Evolutionary conservation across 1,284 basidiomycete species (phyloP).

Genomic region (Boletus nobilissimus): DNA sequence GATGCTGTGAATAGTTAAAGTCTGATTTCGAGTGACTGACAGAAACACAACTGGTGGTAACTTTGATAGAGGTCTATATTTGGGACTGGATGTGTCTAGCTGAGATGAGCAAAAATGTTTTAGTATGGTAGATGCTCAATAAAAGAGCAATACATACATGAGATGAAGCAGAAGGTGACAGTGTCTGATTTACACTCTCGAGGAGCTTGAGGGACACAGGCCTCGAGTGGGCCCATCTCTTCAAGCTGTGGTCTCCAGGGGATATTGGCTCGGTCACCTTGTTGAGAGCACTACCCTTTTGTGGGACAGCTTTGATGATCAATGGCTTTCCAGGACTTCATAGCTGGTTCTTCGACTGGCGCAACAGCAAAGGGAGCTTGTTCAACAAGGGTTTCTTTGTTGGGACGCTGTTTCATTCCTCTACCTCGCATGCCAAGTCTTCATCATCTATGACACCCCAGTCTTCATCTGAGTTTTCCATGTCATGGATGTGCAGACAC

Average conservation of each 20-base stretch:
- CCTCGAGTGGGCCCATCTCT: conserved; percentile 73
- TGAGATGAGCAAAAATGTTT: conserved; percentile 22
- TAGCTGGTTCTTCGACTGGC: conserved; percentile 42
- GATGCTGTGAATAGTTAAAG: conserved; percentile 9
- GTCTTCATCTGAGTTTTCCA: conserved; percentile 57
- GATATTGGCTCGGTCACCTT: conserved; percentile 76
- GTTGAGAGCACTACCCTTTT: conserved; percentile 52
- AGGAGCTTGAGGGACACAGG: conserved; percentile 74
- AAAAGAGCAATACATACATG: conserved; percentile 49
- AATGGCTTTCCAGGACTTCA: conserved; percentile 42
- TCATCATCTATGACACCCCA: no score
- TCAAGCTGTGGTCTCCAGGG: conserved; percentile 76
- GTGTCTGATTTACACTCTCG: conserved; percentile 57
- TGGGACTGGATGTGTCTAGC: conserved; percentile 34
- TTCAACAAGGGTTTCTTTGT: conserved; percentile 39
- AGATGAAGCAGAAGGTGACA: conserved; percentile 51
- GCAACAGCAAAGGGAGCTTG: conserved; percentile 39
- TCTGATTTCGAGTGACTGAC: conserved; percentile 41
- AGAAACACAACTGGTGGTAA: conserved; percentile 48
- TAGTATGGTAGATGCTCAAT: conserved; percentile 6
- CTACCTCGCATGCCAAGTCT: conserved; percentile 61
- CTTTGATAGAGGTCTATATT: conserved; percentile 27
- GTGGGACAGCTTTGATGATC: conserved; percentile 46
- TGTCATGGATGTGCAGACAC: conserved; percentile 68
- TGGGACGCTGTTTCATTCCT: conserved; percentile 50